Evolutionary conservation across 2,329 filamentous ascomycete species (phyloP).

Genomic region (Cadophora sp.): DNA sequence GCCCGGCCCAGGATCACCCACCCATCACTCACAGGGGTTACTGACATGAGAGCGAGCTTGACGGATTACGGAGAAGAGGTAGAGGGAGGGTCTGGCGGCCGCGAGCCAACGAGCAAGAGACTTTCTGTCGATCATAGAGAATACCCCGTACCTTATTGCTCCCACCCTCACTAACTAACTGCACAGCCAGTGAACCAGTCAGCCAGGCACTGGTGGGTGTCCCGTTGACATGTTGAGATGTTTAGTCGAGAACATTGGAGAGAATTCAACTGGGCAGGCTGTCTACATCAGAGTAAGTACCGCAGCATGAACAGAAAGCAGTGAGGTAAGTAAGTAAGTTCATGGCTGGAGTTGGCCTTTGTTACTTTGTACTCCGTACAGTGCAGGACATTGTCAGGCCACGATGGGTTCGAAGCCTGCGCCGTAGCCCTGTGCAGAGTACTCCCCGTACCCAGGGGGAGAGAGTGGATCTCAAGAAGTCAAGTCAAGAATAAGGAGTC

Average conservation of each 20-base stretch:
- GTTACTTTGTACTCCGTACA: too few species aligned
- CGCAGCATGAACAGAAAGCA: too few species aligned
- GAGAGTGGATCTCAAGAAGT: neutral
- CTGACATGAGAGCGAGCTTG: too few species aligned
- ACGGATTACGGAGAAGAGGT: too few species aligned
- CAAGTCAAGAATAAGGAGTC: neutral
- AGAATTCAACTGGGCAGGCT: too few species aligned
- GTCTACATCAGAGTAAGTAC: too few species aligned
- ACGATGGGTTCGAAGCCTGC: neutral
- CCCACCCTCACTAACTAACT: neutral
- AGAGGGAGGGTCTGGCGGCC: neutral
- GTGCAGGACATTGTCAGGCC: neutral
- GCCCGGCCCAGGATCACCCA: neutral
- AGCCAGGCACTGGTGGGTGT: too few species aligned
- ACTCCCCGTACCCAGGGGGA: neutral
- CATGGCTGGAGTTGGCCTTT: too few species aligned
- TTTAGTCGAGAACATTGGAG: too few species aligned
- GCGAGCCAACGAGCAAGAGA: neutral
- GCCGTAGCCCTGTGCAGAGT: neutral
- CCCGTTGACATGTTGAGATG: too few species aligned
- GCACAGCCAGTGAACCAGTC: neutral
- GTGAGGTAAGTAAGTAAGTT: too few species aligned
- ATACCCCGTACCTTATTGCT: conserved; percentile 9
- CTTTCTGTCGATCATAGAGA: conserved; percentile 4
- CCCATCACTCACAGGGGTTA: neutral